These are phyloP conservation scores for Psilocybe sp. DNA, from an alignment of 768 basidiomycete species.

Conservation along the genomic window DNA sequence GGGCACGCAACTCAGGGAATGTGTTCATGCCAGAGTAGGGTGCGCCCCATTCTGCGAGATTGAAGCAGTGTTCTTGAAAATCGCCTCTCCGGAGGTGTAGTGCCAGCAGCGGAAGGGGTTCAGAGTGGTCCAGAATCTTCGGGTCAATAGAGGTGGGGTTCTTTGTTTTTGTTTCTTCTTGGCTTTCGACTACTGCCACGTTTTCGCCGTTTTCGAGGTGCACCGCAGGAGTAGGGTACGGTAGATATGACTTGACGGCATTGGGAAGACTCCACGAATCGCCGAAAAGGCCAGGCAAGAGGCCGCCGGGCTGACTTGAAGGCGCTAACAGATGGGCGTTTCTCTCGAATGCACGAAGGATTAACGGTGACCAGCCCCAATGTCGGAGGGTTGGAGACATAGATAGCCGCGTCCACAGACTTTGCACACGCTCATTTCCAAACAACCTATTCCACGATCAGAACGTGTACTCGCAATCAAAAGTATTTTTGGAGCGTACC, in stretches of 20 bases:
- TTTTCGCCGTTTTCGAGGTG: no score
- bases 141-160: not conserved
- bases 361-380: slow-evolving; percentile 62
- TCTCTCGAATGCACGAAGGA: slow-evolving; percentile 43
- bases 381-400: slow-evolving; percentile 46
- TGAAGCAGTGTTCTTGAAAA: slow-evolving; percentile 45
- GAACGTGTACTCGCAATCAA: not conserved
- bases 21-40: slow-evolving; percentile 51
- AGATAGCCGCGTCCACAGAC: slow-evolving; percentile 41
- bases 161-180: not conserved
- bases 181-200: no score
- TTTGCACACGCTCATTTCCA: slow-evolving; percentile 38
- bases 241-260: no score
- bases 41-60: slow-evolving; percentile 37
- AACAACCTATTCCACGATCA: slow-evolving; percentile 41
- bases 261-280: no score
- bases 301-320: no score
- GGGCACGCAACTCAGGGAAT: slow-evolving; percentile 49
- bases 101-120: slow-evolving; percentile 48
- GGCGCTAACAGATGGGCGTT: slow-evolving; percentile 42
- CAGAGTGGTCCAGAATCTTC: slow-evolving; percentile 6
- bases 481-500: slow-evolving; percentile 30
- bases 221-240: no score
- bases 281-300: no score
- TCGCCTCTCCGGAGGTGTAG: slow-evolving; percentile 60